Evolutionary conservation across 2,329 filamentous ascomycete species (phyloP), one percentile per base, ranked within the genome.

Genomic region (Nothophaeocryptopus gaeumannii): DNA sequence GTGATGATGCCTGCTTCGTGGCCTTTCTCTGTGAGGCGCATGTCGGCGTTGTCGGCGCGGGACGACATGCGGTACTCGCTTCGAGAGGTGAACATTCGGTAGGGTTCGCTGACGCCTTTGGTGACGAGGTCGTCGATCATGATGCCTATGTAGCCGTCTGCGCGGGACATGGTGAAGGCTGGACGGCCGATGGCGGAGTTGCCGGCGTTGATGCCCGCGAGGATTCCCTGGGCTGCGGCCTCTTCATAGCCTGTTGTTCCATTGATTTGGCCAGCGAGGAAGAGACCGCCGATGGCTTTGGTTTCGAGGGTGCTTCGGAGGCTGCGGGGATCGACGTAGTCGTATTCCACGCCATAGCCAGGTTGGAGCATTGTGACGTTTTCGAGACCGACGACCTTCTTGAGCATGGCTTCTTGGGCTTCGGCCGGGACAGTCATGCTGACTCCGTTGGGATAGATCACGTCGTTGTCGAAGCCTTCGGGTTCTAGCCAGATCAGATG

Each of bases 41-140:
- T 70, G 70, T 99, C 93, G 32, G 93, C 93, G 66, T 99, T 99
- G 73, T 99, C 93, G 39, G 93, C 86, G 55, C 93, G 86, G 2
- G 89, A 83, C 37, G 86, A 89, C 80, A 99, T 91, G 55, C 93
- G 88, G 71, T 95, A 99, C 73, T 99, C 93, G 72, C 88, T 95
- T 56, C 93, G 84, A 5, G 88, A 88, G 2, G 93, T 99, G 74
- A 99, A 99, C 91, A 99, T 97, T 59, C 93, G 84, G 71, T 99
- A 99, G 1, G 93, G 93, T 67, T 99, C 93, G 2, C 88, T 91
- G 29, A 99, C 93, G 40, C 93, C 93, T 71, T 96, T 97, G 15
- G 92, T 97, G 65, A 95, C 85, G 33, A 99, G 82, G 67, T 99
- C 93, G 70, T 99, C 93, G 63, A 99, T 91, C 90, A 99, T 96